Base-by-base conservation (phyloP, 2,329 filamentous ascomycete genomes). In the Aspergillus sp. region DNA sequence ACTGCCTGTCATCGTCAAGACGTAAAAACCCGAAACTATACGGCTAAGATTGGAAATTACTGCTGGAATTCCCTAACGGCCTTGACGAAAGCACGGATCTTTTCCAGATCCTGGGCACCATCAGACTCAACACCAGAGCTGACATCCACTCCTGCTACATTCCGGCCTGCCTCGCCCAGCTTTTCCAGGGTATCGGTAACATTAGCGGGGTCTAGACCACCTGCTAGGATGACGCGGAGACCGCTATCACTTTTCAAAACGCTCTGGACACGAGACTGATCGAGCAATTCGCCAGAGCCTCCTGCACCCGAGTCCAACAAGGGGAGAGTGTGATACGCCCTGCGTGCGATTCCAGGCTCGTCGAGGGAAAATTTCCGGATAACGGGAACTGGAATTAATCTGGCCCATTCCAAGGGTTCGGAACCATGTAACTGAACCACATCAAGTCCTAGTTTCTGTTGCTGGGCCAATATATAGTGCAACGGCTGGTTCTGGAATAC, bases 401-500 rank as follows among this genome's bases (percentile, higher is more conserved):
- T 82, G 1, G 92, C 87, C 92, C 93, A 99, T 69, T 99, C 94
- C 3, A 96, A 65, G 2, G 94, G 93, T 68, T 99, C 95, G 44
- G 87, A 82, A 8, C 94, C 95, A 66, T 99, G 94, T 2, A 99
- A 82, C 68, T 99, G 94, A 6, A 99, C 89, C 49, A 96, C 76
- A 67, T 99, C 94, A 41, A 99, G 82, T 43, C 81, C 79, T 59
- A 96, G 85, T 11, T 85, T 78, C 58, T 83, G 83, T 62, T 95
- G 89, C 68, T 93, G 84, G 57, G 86, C 82, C 47, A 97, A 78
- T 6, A 99, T 80, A 61, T 96, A 90, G 33, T 84, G 82, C 9
- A 99, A 78, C 0, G 93, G 84, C 66, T 97, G 93, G 69, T 96
- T 89, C 63, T 89, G 87, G 76, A 99, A 99, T 2, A 99, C 93